Percentiles rank a stretch among this genome's conserved stretches.
Evolutionary conservation across 305 asterid species (phyloP).

Genomic region (Euphrasia arctica): DNA sequence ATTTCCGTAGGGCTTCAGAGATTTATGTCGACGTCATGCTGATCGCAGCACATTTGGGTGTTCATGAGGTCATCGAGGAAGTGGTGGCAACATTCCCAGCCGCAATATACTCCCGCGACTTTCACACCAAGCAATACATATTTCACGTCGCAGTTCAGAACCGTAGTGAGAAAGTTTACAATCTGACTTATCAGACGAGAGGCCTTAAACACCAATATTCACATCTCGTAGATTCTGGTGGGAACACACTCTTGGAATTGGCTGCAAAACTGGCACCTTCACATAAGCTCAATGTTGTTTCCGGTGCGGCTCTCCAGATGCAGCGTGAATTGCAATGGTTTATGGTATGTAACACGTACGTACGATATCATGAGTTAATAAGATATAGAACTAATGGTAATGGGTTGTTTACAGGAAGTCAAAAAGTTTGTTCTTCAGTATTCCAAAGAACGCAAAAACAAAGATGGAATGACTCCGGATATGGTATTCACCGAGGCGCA

Average conservation of each 20-base stretch:
- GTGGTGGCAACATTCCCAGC: not conserved
- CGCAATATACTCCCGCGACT: no score
- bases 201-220: constrained; percentile 4
- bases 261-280: constrained; percentile 22
- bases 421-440: constrained; percentile 29
- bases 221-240: not conserved
- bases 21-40: not conserved
- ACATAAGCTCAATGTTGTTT: constrained; percentile 10
- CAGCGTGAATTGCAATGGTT: constrained; percentile 28
- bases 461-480: constrained; percentile 28
- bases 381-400: no score
- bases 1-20: not conserved
- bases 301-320: constrained; percentile 24
- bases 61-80: constrained; percentile 13
- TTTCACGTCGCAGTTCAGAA: constrained; percentile 7
- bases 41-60: constrained; percentile 16
- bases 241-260: constrained; percentile 22
- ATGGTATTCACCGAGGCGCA: constrained; percentile 33
- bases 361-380: not conserved
- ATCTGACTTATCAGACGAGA: constrained; percentile 23
- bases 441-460: constrained; percentile 26
- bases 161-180: constrained; percentile 19
- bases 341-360: constrained; percentile 14
- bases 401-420: constrained; percentile 30
- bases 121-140: no score